These are phyloP conservation scores for Colletotrichum gigasporum DNA, from an alignment of 2,329 filamentous ascomycete species.

Conservation along the genomic window DNA sequence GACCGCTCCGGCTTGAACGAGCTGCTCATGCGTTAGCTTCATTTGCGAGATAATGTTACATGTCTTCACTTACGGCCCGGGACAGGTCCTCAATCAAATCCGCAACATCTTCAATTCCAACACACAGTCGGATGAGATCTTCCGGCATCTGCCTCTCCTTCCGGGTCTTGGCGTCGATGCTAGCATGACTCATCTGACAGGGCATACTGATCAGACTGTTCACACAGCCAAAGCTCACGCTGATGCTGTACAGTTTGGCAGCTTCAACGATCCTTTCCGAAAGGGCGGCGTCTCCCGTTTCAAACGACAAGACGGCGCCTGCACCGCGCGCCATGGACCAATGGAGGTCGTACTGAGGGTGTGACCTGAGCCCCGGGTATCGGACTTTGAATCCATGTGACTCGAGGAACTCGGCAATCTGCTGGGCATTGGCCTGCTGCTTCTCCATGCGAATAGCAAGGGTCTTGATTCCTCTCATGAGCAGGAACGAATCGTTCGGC, in stretches of 20 bases:
- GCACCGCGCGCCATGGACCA: slow-evolving; percentile 95
- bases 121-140: slow-evolving; percentile 93
- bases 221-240: slow-evolving; percentile 96
- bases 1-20: slow-evolving; percentile 94
- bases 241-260: slow-evolving; percentile 91
- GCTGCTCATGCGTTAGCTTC: slow-evolving; percentile 52
- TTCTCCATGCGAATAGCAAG: slow-evolving; percentile 98
- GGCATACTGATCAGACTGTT: slow-evolving; percentile 99
- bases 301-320: slow-evolving; percentile 93
- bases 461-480: slow-evolving; percentile 96
- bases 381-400: slow-evolving; percentile 91
- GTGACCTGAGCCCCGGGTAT: slow-evolving; percentile 92
- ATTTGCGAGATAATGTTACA: background rate
- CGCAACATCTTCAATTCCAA: slow-evolving; percentile 92
- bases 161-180: slow-evolving; percentile 94
- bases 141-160: slow-evolving; percentile 92
- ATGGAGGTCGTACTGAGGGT: slow-evolving; percentile 96
- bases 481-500: slow-evolving; percentile 94
- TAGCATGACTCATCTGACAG: slow-evolving; percentile 99
- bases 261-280: slow-evolving; percentile 96
- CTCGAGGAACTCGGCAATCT: slow-evolving; percentile 93
- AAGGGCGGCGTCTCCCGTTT: slow-evolving; percentile 85
- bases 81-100: slow-evolving; percentile 94
- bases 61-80: slow-evolving; percentile 77
- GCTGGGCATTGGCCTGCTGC: slow-evolving; percentile 91